Evolutionary conservation across 371 early-diverging fungal species (phyloP).

Genomic region (Funneliformis caledonium): DNA sequence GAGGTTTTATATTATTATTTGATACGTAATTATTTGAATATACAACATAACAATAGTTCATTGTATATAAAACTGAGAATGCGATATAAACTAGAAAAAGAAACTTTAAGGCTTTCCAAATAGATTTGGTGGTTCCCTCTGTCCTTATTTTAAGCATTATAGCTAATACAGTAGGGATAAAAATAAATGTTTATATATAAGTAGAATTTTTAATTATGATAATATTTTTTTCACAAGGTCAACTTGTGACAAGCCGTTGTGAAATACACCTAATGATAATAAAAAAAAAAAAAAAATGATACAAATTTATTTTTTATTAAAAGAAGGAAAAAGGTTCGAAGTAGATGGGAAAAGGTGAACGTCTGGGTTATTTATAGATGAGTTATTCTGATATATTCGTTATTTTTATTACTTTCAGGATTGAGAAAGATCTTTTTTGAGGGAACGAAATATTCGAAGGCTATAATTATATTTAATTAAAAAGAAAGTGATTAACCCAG

Average conservation of each 20-base stretch:
- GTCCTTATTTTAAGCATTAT: conserved; percentile 15
- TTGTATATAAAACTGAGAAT: conserved; percentile 27
- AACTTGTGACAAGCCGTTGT: conserved; percentile 19
- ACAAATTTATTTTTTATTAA: neutral
- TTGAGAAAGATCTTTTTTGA: neutral
- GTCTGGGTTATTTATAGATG: neutral
- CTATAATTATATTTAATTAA: neutral
- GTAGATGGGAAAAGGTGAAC: neutral
- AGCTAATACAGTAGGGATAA: no score
- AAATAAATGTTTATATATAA: neutral
- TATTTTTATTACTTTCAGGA: neutral
- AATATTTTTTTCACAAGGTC: conserved; percentile 6
- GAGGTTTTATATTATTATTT: neutral
- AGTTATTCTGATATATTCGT: neutral
- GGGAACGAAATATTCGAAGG: neutral
- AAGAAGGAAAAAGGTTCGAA: neutral
- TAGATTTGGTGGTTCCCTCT: neutral
- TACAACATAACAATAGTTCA: conserved; percentile 8
- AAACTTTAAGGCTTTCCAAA: conserved; percentile 14
- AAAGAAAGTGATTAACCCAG: neutral
- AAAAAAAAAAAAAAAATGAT: neutral
- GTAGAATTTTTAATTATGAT: neutral
- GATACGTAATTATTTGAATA: conserved; percentile 4
- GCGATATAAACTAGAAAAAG: conserved; percentile 16
- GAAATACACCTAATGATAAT: neutral